Conservation (phyloP, 768 basidiomycete genomes). For the Hemileccinum rubropunctum region DNA sequence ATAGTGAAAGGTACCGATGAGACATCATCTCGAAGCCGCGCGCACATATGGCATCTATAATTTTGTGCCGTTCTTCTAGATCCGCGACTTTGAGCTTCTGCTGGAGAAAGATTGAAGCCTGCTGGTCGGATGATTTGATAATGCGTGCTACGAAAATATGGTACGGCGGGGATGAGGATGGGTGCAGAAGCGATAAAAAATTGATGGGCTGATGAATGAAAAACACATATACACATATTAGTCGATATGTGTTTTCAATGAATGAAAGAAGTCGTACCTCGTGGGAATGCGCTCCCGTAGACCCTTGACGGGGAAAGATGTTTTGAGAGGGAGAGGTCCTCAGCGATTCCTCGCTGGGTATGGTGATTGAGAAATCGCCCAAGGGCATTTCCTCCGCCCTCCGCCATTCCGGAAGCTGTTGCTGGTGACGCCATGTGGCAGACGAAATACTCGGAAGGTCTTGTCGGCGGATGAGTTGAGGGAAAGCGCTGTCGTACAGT, state of each 20-base stretch:
- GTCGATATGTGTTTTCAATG: constrained; percentile 7
- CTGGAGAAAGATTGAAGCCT: constrained; percentile 86
- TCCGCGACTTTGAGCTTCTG: constrained; percentile 90
- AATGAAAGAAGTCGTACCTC: constrained; percentile 45
- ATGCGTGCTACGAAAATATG: constrained; percentile 79
- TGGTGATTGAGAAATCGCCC: constrained; percentile 22
- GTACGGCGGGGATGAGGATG: constrained; percentile 83
- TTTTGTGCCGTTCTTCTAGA: constrained; percentile 70
- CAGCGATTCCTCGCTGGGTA: constrained; percentile 28
- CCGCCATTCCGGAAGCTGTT: constrained; percentile 43
- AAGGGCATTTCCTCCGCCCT: constrained; percentile 32
- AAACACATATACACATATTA: constrained; percentile 15
- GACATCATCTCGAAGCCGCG: constrained; percentile 93
- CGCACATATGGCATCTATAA: constrained; percentile 82
- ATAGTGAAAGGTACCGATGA: constrained; percentile 51
- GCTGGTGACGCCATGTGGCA: constrained; percentile 26
- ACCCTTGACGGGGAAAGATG: constrained; percentile 26
- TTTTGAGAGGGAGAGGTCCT: constrained; percentile 29
- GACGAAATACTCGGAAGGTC: constrained; percentile 14
- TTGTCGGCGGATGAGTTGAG: constrained; percentile 22
- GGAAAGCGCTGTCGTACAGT: constrained; percentile 32
- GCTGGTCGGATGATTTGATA: constrained; percentile 87
- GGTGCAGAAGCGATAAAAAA: constrained; percentile 81
- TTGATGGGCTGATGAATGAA: constrained; percentile 68
- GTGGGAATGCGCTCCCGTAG: constrained; percentile 33